Base-by-base conservation (phyloP, 2,329 filamentous ascomycete genomes). In the Waltergamsia citrina region DNA sequence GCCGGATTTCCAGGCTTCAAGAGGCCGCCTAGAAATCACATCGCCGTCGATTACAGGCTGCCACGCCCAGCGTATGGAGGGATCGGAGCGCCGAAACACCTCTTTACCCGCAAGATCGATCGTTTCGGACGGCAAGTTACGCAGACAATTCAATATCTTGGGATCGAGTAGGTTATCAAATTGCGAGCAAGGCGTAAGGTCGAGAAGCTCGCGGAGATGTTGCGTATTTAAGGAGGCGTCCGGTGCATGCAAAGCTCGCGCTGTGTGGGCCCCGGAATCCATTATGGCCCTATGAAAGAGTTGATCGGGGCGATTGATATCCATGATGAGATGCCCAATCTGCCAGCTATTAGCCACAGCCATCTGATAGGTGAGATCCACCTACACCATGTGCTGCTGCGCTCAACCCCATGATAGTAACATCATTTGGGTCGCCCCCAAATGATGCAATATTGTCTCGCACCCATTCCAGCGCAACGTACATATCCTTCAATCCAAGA, bases 401-500 rank as follows among this genome's bases (percentile, higher is more conserved):
- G n/a, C 45, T 61, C 6, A 52, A 41, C 0, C 67, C 69, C 59
- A 62, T 65, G 35, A 71, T 46, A 0, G 66, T 70, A 15, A 71
- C 59, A 41, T 63, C 54, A 14, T 56, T 41, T 3, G 60, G 56
- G 43, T 73, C 57, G 11, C 69, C 69, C 0, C 66, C 67, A 45
- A 73, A 74, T 3, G 53, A 52, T 6, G 41, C 53, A 34, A 73
- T 69, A 41, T 73, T 70, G 32, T 68, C 60, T 26, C 64, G 56
- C 3, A 73, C 57, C 69, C 69, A 74, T 33, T 61, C 49, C 6
- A 73, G 48, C 1, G 62, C 56, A 5, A 63, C 41, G 16, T 60
- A 53, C 44, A 71, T 67, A 38, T 74, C 69, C 27, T 59, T 59
- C 9, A 73, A 48, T 0, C 72, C 73, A 10, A 69, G 53, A 40